A percentile compares a stretch with the other conserved stretches of the same genome.
Conservation (phyloP, 345 rosid species). For the Cardamine occulta region DNA sequence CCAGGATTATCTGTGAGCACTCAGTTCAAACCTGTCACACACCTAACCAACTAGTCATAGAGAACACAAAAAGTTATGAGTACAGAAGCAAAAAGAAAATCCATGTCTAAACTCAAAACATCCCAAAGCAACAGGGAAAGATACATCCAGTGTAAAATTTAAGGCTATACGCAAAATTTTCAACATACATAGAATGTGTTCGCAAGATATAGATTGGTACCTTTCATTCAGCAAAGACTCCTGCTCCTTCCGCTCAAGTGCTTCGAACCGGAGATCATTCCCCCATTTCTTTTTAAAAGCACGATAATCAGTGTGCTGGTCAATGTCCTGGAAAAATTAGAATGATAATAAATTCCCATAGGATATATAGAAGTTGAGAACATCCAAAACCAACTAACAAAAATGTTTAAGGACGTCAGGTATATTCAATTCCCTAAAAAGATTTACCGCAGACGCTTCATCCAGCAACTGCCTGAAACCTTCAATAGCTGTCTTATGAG, state of each 20-base stretch:
- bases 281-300: slow-evolving; percentile 90
- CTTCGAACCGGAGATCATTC: slow-evolving; percentile 77
- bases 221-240: slow-evolving; percentile 86
- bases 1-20: too few species aligned
- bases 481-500: slow-evolving; percentile 92
- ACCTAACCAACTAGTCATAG: background rate
- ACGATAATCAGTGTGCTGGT: slow-evolving; percentile 73
- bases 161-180: slow-evolving; percentile 4
- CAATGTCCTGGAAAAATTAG: slow-evolving; percentile 68
- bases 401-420: background rate
- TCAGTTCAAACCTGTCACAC: background rate
- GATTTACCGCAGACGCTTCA: slow-evolving; percentile 70
- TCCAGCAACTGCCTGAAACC: slow-evolving; percentile 88
- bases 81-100: background rate
- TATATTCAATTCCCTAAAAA: background rate
- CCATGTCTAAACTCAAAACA: background rate
- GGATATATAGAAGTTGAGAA: slow-evolving; percentile 34
- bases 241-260: slow-evolving; percentile 83
- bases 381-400: slow-evolving; percentile 22
- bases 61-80: background rate
- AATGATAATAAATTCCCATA: slow-evolving; percentile 37
- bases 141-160: background rate
- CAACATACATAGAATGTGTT: slow-evolving; percentile 3
- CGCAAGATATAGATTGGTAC: slow-evolving; percentile 48
- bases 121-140: background rate